These are phyloP conservation scores for Penicillium chermesinum DNA, from an alignment of 495 filamentous ascomycete genomes.

Conservation along the genomic window DNA sequence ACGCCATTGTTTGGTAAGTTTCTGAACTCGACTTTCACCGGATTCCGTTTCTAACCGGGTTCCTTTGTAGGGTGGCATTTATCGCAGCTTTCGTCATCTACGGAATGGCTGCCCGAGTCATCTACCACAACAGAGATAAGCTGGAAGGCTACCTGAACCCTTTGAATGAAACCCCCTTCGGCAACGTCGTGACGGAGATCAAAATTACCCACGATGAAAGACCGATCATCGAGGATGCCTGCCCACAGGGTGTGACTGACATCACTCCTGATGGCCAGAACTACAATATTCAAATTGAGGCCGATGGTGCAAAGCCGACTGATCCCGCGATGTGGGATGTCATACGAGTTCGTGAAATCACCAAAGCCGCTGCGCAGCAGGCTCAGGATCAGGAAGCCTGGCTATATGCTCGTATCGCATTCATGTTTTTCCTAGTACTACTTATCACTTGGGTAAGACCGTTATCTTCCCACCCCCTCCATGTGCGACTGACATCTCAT, in stretches of 20 bases:
- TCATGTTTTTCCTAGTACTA: slow-evolving; percentile 70
- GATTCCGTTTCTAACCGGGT: not conserved
- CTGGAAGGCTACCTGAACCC: slow-evolving; percentile 37
- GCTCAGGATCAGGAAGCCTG: slow-evolving; percentile 38
- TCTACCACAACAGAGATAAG: slow-evolving; percentile 42
- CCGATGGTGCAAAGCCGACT: not conserved
- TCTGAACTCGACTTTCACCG: not conserved
- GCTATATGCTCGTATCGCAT: slow-evolving; percentile 66
- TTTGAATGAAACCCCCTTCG: slow-evolving; percentile 42
- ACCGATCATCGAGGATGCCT: slow-evolving; percentile 6
- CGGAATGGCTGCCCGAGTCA: slow-evolving; percentile 52
- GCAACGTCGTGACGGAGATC: slow-evolving; percentile 51
- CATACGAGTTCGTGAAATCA: not conserved
- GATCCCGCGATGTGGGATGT: not conserved
- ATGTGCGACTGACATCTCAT: no score
- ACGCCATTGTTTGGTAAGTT: slow-evolving; percentile 66
- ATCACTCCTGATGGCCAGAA: not conserved
- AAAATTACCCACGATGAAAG: slow-evolving; percentile 27
- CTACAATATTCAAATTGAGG: slow-evolving; percentile 5
- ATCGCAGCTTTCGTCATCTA: slow-evolving; percentile 63
- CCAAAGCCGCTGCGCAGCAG: not conserved
- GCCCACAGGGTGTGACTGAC: not conserved
- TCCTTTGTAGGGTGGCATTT: slow-evolving; percentile 44
- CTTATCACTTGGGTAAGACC: slow-evolving; percentile 61
- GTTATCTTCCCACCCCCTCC: not conserved